Conservation (phyloP, 1,139 yeast genomes). For the Candida sanyaensis region DNA sequence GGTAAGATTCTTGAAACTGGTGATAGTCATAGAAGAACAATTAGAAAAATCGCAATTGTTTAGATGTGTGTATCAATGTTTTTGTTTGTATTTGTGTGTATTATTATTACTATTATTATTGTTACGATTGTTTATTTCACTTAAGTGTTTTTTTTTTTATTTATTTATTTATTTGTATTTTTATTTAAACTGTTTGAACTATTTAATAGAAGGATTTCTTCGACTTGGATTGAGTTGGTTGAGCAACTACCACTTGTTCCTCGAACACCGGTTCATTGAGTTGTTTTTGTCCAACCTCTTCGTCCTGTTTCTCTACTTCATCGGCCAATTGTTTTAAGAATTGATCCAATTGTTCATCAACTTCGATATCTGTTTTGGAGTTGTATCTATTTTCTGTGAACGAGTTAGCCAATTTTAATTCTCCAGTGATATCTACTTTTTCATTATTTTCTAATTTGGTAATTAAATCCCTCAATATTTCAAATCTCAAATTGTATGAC, state of each 20-base stretch:
- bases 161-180: neutral
- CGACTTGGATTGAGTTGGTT: neutral
- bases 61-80: constrained; percentile 1
- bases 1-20: constrained; percentile 74
- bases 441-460: constrained; percentile 31
- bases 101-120: neutral
- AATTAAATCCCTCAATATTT: constrained; percentile 32
- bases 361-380: constrained; percentile 36
- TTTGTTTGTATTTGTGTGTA: neutral
- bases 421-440: constrained; percentile 37
- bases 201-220: constrained; percentile 1
- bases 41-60: constrained; percentile 48
- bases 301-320: constrained; percentile 10
- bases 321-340: constrained; percentile 35
- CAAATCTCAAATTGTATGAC: constrained; percentile 33
- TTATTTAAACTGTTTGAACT: neutral
- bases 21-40: constrained; percentile 68
- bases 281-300: constrained; percentile 1
- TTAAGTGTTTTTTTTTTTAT: neutral
- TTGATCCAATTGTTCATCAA: constrained; percentile 41
- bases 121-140: neutral
- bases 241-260: neutral
- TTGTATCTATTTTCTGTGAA: constrained; percentile 34
- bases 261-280: neutral
- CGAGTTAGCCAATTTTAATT: constrained; percentile 39